Percentiles rank a stretch among this genome's conserved stretches.
phyloP scores from a whole-genome alignment of 768 basidiomycete species.

The Lactifluus subvellereus region DNA sequence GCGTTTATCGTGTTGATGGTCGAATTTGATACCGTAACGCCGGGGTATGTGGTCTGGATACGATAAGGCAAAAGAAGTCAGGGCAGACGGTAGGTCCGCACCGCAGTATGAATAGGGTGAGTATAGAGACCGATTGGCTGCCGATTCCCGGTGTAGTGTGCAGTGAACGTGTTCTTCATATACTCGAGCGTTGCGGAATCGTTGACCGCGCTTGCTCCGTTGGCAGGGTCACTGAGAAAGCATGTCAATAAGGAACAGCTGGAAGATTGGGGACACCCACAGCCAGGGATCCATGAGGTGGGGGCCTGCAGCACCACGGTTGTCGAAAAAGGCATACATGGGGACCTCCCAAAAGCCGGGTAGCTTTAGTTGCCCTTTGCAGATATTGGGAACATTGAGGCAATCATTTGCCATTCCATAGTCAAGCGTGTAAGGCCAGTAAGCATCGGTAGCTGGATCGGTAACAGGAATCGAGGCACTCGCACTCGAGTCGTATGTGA shows the following conservation, averaged over 20 bases:
- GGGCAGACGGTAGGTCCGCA: constrained; percentile 28
- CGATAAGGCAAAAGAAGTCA: background rate
- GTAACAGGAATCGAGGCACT: constrained; percentile 60
- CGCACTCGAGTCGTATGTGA: constrained; percentile 67
- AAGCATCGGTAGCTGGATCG: constrained; percentile 63
- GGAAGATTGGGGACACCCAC: constrained; percentile 36
- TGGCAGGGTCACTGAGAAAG: constrained; percentile 39
- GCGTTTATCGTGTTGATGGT: constrained; percentile 72
- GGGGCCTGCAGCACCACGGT: constrained; percentile 44
- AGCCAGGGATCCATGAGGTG: constrained; percentile 86
- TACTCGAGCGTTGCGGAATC: constrained; percentile 61
- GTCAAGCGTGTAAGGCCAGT: constrained; percentile 81
- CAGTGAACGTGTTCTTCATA: constrained; percentile 69
- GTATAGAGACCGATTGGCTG: constrained; percentile 80
- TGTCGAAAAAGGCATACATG: constrained; percentile 75
- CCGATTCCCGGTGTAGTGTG: constrained; percentile 66
- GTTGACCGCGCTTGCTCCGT: constrained; percentile 45
- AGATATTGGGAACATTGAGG: constrained; percentile 45
- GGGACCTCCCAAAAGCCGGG: constrained; percentile 84
- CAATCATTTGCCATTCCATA: constrained; percentile 78
- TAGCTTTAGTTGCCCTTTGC: constrained; percentile 63
- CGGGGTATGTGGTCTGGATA: constrained; percentile 49
- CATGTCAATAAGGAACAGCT: background rate
- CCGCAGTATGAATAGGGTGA: constrained; percentile 73
- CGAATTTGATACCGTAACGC: constrained; percentile 42